Evolutionary conservation across 371 early-diverging fungal species (phyloP), one percentile per base, ranked within the genome.

Genomic region (Phascolomyces articulosus): DNA sequence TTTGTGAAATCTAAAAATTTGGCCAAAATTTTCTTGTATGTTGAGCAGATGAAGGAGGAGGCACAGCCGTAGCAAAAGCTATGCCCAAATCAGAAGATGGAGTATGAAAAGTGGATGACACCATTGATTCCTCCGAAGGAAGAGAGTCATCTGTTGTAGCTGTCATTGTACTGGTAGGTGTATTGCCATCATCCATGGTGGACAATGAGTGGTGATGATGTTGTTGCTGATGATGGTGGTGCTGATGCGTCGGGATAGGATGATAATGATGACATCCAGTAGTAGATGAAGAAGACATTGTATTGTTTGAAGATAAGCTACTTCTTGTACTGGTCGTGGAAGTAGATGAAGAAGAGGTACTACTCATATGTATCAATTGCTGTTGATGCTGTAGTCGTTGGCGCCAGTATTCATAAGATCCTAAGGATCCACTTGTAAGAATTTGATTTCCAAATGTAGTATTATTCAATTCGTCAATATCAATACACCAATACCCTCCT

Each of bases 401-500:
- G 1, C 27, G 47, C 40, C 47, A 58, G 31, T 64, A 58, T 41
- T 64, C 58, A 48, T 40, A 57, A 31, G 55, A 29, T 7, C 48
- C 64, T 4, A 55, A 11, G 9, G 34, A 26, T 3, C 67, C 67
- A 40, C 62, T 67, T n/a, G 55, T 53, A 21, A 67, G 55, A 24
- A 67, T 44, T n/a, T 67, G 67, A 18, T 47, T 41, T n/a, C 67
- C 67, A 58, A 67, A 67, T 2, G 63, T 58, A 21, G 67, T 75
- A 4, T 87, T 85, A 28, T 48, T 51, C 7, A 67, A 44, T 44
- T 67, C 58, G 8, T 56, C 60, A 31, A 65, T 49, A 44, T 67
- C 79, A 4, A 85, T 73, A 6, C 80, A 79, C 86, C 86, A 85
- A 70, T 80, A 85, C 23, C 85, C 78, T 11, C 59, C 85, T 73